Percentiles rank a stretch among this genome's conserved stretches.
These are phyloP conservation scores for Oryza longistaminata DNA, from an alignment of 176 grass and related monocot genomes.

Conservation along the genomic window DNA sequence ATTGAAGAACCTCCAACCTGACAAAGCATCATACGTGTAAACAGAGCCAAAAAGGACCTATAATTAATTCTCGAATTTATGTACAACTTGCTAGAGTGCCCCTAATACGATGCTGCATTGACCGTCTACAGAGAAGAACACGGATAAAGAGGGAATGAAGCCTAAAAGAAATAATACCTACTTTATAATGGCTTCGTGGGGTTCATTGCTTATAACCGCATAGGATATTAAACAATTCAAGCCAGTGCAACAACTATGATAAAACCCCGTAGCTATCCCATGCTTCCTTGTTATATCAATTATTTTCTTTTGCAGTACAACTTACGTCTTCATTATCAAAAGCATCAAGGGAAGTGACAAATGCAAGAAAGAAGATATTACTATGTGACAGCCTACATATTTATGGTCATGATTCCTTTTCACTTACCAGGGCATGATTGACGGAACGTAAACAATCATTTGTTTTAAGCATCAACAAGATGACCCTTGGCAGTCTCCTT, in stretches of 20 bases:
- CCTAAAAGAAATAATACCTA: conserved; percentile 5
- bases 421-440: conserved; percentile 79
- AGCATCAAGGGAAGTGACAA: neutral
- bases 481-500: conserved; percentile 78
- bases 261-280: conserved; percentile 6
- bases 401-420: conserved; percentile 20
- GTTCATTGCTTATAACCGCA: conserved; percentile 16
- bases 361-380: conserved; percentile 19
- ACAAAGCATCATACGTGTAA: conserved; percentile 34
- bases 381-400: neutral
- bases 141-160: neutral
- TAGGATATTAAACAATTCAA: conserved; percentile 12
- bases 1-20: conserved; percentile 66
- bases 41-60: neutral
- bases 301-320: neutral
- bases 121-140: neutral
- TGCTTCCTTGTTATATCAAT: neutral
- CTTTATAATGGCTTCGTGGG: neutral
- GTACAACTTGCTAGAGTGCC: neutral
- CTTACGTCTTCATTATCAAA: neutral
- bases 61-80: neutral
- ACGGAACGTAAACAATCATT: conserved; percentile 91
- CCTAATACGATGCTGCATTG: neutral
- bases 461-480: conserved; percentile 98
- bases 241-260: neutral